phyloP scores from a whole-genome alignment of 1,284 basidiomycete genomes.

The Tylopilus sp. region DNA sequence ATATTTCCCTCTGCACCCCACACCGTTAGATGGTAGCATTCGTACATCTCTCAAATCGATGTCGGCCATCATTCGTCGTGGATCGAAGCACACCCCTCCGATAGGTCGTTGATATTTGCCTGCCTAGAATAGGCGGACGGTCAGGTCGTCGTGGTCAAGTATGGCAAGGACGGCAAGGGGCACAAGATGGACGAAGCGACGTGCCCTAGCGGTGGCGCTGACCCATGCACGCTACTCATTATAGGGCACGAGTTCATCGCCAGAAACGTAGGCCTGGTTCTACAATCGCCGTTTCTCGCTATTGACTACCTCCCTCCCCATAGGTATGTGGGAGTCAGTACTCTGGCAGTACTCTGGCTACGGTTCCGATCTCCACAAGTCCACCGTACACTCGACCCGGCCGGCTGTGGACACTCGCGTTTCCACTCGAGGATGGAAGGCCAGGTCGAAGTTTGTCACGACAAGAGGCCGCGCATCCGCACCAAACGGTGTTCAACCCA shows the following conservation, averaged over 20 bases:
- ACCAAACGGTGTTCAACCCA: conserved; percentile 52
- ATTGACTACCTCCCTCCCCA: not conserved
- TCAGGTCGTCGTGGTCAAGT: conserved; percentile 51
- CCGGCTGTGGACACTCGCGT: conserved; percentile 27
- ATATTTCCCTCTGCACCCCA: too few species aligned
- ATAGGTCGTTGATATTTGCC: conserved; percentile 52
- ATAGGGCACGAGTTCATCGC: conserved; percentile 51
- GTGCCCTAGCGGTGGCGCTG: conserved; percentile 44
- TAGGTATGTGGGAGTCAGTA: conserved; percentile 43
- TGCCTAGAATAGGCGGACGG: conserved; percentile 60
- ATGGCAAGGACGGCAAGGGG: conserved; percentile 35
- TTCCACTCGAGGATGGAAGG: conserved; percentile 42
- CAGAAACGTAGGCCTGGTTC: conserved; percentile 56
- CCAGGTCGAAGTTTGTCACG: conserved; percentile 58
- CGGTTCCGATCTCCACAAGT: conserved; percentile 46
- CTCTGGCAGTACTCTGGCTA: conserved; percentile 50
- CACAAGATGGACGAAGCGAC: conserved; percentile 32
- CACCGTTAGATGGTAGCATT: conserved; percentile 10
- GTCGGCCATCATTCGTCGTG: conserved; percentile 69
- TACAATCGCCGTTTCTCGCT: not conserved
- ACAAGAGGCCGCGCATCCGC: conserved; percentile 65
- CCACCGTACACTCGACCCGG: conserved; percentile 42
- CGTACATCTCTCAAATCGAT: conserved; percentile 41
- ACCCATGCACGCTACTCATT: conserved; percentile 57
- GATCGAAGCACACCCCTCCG: conserved; percentile 56